Evolutionary conservation across 176 grass and related monocot species (phyloP), one percentile per base, ranked within the genome.

Genomic region (Carex pumila): DNA sequence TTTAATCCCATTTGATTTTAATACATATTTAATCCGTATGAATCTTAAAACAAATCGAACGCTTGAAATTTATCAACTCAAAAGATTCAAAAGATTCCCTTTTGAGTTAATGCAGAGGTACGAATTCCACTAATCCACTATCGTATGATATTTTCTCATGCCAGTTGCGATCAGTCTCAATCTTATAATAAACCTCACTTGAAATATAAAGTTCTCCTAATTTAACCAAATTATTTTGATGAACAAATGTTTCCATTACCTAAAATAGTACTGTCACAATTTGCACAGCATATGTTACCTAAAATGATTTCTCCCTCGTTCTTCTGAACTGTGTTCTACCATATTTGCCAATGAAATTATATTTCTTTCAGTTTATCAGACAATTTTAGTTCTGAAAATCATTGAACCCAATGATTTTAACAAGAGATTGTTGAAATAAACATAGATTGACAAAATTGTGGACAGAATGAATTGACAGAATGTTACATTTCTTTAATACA

Each of bases 91-190:
- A 34, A 34, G 32, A 34, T 34, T 34, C 2, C 32, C 32, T 34
- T 34, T 34, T 34, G 32, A 34, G 32, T 34, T 34, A 34, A 34
- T 34, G 32, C 32, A 34, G 32, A 34, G 32, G 32, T 34, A 34
- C 32, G 32, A 3, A 34, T 34, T 61, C 80, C 80, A 82, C 80
- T 67, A 83, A 52, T 67, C 41, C 60, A 83, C 36, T 63, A 81
- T 14, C 43, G n/a, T 63, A 43, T 62, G 57, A 80, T 62, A 80
- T 62, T 61, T 80, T 41, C 17, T 45, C 37, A 45, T 81, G 59
- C 59, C 55, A 81, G 0, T 39, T 60, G 8, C 14, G 57, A 81
- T 2, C 17, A 15, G 12, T 29, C 79, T 21, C 13, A 81, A 79
- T 79, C 54, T 56, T 39, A 47, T 63, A 81, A 13, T 29, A 25